phyloP scores from a whole-genome alignment of 2,329 filamentous ascomycete genomes.

The Colletotrichum camelliae region DNA sequence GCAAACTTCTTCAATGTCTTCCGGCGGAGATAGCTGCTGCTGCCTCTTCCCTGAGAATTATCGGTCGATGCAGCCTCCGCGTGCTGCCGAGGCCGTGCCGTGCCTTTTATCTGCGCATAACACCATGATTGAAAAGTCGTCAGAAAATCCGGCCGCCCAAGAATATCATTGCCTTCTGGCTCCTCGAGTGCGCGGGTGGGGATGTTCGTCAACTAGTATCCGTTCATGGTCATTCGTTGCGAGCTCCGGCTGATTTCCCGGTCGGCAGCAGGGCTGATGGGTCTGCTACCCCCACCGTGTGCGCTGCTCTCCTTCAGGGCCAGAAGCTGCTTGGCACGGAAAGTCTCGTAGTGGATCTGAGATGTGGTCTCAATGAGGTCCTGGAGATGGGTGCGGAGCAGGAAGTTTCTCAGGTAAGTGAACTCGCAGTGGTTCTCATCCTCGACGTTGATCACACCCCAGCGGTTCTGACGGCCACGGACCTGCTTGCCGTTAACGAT shows the following conservation, averaged over 20 bases:
- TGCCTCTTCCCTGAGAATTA: background rate
- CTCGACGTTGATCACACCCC: slow-evolving; percentile 99
- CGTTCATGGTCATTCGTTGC: slow-evolving; percentile 98
- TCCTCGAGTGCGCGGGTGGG: slow-evolving; percentile 10
- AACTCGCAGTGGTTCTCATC: slow-evolving; percentile 99
- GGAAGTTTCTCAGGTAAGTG: slow-evolving; percentile 96
- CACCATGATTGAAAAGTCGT: slow-evolving; percentile 22
- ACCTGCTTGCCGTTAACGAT: slow-evolving; percentile 98
- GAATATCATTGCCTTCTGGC: slow-evolving; percentile 17
- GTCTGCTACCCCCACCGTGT: slow-evolving; percentile 80
- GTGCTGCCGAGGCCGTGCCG: slow-evolving; percentile 11
- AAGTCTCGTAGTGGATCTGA: slow-evolving; percentile 99
- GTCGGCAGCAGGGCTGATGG: slow-evolving; percentile 94
- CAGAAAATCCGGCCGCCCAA: slow-evolving; percentile 16
- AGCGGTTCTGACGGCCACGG: slow-evolving; percentile 96
- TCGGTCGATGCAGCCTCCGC: slow-evolving; percentile 6
- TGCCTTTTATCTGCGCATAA: slow-evolving; percentile 22
- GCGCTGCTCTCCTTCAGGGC: slow-evolving; percentile 98
- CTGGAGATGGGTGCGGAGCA: slow-evolving; percentile 97
- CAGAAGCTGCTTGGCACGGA: slow-evolving; percentile 98
- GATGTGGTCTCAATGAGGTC: slow-evolving; percentile 99
- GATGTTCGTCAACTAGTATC: slow-evolving; percentile 69
- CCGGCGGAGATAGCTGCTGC: background rate
- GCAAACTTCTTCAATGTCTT: slow-evolving; percentile 2
- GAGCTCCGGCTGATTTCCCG: slow-evolving; percentile 96